Conservation (phyloP, 2,329 filamentous ascomycete genomes). For the Paraconiothyrium brasiliense region DNA sequence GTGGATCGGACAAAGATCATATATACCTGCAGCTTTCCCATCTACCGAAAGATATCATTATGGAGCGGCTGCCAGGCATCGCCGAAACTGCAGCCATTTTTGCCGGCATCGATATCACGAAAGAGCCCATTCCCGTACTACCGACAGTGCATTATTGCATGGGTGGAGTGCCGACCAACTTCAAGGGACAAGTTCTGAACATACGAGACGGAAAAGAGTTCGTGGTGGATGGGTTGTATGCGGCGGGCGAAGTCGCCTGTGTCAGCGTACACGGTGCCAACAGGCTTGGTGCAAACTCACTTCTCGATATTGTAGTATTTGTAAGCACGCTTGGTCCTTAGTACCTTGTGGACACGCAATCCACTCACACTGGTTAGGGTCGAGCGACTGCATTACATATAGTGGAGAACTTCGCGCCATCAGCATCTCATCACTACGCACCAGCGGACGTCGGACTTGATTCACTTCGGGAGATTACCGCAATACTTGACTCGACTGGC, state of each 20-base stretch:
- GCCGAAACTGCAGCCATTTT: constrained; percentile 62
- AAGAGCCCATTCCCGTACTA: constrained; percentile 60
- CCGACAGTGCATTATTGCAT: constrained; percentile 64
- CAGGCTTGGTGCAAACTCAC: constrained; percentile 58
- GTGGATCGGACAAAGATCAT: constrained; percentile 58
- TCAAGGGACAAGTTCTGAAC: constrained; percentile 58
- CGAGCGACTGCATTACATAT: constrained; percentile 57
- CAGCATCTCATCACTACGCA: constrained; percentile 44
- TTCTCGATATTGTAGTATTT: constrained; percentile 62
- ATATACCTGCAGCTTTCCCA: constrained; percentile 60
- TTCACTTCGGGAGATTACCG: constrained; percentile 48
- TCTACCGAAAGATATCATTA: constrained; percentile 57
- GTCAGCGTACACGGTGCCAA: constrained; percentile 62
- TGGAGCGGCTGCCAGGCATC: constrained; percentile 59
- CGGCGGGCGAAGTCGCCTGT: constrained; percentile 59
- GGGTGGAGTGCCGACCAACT: constrained; percentile 62
- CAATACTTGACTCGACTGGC: constrained; percentile 50
- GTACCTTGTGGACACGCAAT: not conserved
- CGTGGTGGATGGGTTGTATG: constrained; percentile 58
- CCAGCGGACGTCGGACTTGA: constrained; percentile 47
- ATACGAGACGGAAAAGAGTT: constrained; percentile 52
- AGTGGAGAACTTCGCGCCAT: constrained; percentile 51
- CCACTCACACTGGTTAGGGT: constrained; percentile 37
- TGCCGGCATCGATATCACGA: constrained; percentile 60
- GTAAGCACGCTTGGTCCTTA: constrained; percentile 29